Evolutionary conservation across 2,329 filamentous ascomycete genomes (phyloP).

Genomic region (Pseudogymnoascus sp.): DNA sequence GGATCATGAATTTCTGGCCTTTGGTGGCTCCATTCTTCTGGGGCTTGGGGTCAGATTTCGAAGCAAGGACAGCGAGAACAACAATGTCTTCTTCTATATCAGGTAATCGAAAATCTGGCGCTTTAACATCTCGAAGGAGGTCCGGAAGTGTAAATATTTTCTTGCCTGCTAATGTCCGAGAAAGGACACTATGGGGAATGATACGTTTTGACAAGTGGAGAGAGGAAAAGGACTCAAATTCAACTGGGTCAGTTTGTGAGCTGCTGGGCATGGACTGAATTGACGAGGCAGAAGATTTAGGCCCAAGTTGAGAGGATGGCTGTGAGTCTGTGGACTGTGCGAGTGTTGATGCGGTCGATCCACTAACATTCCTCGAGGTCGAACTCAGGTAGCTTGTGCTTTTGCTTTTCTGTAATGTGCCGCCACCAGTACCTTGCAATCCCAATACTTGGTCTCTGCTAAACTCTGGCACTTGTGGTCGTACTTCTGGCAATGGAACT

Average conservation of each 20-base stretch:
- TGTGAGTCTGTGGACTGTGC: conserved; percentile 3
- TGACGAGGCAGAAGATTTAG: conserved; percentile 9
- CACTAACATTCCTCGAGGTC: conserved; percentile 15
- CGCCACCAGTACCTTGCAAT: conserved; percentile 21
- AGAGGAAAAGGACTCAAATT: conserved; percentile 80
- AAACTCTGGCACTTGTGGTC: conserved; percentile 43
- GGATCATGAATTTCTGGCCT: conserved; percentile 77
- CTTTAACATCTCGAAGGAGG: conserved; percentile 70
- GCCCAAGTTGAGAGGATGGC: conserved; percentile 12
- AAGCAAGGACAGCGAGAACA: conserved; percentile 77
- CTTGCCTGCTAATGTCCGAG: conserved; percentile 69
- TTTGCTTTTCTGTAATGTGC: conserved; percentile 35
- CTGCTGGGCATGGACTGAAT: conserved; percentile 8
- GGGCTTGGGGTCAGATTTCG: conserved; percentile 71
- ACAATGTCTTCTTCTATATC: conserved; percentile 82
- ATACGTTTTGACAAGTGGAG: conserved; percentile 76
- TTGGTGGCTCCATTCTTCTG: conserved; percentile 44
- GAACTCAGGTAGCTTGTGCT: conserved; percentile 20
- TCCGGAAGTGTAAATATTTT: conserved; percentile 72
- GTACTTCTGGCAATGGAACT: conserved; percentile 43
- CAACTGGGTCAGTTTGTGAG: conserved; percentile 44
- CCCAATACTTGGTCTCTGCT: conserved; percentile 53
- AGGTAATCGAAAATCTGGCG: conserved; percentile 73
- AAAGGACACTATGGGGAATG: conserved; percentile 71
- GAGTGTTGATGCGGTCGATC: background rate